Conservation (phyloP, 2,329 filamentous ascomycete species). For the Parafenestella ontariensis region DNA sequence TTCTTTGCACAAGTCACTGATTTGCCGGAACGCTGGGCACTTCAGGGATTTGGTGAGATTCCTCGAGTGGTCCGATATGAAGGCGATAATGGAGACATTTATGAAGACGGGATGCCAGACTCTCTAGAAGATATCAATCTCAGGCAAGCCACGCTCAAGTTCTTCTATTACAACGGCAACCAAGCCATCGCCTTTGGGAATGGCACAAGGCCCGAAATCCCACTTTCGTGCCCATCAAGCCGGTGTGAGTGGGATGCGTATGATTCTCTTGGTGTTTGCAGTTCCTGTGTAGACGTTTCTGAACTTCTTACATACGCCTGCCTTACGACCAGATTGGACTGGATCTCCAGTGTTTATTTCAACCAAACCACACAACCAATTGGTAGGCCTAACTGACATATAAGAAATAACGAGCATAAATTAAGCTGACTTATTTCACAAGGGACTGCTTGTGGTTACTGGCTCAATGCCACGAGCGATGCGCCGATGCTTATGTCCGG, state of each 20-base stretch:
- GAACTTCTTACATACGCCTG: constrained; percentile 22
- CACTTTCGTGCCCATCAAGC: constrained; percentile 26
- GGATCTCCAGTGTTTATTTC: constrained; percentile 8
- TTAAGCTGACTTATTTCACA: background rate
- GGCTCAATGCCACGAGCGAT: constrained; percentile 25
- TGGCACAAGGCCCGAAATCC: constrained; percentile 4
- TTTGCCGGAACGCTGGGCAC: constrained; percentile 2
- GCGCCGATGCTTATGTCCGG: constrained; percentile 21
- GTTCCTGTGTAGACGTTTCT: constrained; percentile 23
- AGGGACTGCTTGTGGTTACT: constrained; percentile 30
- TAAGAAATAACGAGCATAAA: background rate
- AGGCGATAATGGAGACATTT: constrained; percentile 5
- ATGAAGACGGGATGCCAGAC: constrained; percentile 1
- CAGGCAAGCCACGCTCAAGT: background rate
- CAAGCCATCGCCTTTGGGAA: constrained; percentile 9
- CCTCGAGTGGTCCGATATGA: constrained; percentile 9
- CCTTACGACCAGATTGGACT: constrained; percentile 14
- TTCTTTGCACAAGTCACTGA: constrained; percentile 37
- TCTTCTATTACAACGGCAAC: constrained; percentile 12
- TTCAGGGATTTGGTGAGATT: background rate
- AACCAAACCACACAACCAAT: background rate
- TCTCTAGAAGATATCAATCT: background rate
- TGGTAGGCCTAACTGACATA: constrained; percentile 2
- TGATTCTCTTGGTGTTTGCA: constrained; percentile 28
- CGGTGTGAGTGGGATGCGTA: constrained; percentile 28